Evolutionary conservation across 108 stramenopile genomes (phyloP).

Genomic region (Nitzschia palea): DNA sequence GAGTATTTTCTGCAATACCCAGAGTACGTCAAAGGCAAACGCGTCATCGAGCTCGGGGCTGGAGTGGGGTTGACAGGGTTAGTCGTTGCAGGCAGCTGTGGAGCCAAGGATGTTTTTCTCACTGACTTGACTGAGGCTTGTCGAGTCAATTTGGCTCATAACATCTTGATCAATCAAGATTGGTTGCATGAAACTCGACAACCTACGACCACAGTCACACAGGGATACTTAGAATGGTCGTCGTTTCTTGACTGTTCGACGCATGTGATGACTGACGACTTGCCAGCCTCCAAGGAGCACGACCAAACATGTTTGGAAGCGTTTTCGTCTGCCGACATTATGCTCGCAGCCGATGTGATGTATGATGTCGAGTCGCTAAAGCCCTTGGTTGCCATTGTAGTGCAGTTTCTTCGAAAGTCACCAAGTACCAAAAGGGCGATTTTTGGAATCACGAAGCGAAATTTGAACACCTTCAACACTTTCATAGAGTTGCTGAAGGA

Average conservation of each 20-base stretch:
- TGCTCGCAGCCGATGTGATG: conserved; percentile 72
- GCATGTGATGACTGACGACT: not conserved
- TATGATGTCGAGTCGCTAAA: conserved; percentile 53
- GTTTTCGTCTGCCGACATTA: conserved; percentile 40
- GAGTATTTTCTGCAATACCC: conserved; percentile 55
- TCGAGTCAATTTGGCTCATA: conserved; percentile 60
- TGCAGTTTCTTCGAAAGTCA: conserved; percentile 31
- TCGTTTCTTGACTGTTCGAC: conserved; percentile 24
- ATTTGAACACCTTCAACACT: conserved; percentile 47
- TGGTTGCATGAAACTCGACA: conserved; percentile 29
- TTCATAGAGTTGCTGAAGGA: conserved; percentile 44
- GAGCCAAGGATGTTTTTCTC: conserved; percentile 43
- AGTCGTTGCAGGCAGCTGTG: conserved; percentile 44
- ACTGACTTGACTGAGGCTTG: conserved; percentile 69
- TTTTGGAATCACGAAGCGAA: conserved; percentile 61
- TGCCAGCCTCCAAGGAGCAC: not conserved
- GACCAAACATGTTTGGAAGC: not conserved
- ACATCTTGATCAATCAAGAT: conserved; percentile 46
- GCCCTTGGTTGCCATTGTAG: conserved; percentile 38
- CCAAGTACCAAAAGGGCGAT: conserved; percentile 31
- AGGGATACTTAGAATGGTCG: conserved; percentile 65
- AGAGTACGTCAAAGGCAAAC: conserved; percentile 14
- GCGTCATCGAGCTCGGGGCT: conserved; percentile 64
- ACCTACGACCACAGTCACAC: not conserved
- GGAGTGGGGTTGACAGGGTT: conserved; percentile 71